Evolutionary conservation across 2,329 filamentous ascomycete genomes (phyloP).

Genomic region (Verticillium albo-atrum): DNA sequence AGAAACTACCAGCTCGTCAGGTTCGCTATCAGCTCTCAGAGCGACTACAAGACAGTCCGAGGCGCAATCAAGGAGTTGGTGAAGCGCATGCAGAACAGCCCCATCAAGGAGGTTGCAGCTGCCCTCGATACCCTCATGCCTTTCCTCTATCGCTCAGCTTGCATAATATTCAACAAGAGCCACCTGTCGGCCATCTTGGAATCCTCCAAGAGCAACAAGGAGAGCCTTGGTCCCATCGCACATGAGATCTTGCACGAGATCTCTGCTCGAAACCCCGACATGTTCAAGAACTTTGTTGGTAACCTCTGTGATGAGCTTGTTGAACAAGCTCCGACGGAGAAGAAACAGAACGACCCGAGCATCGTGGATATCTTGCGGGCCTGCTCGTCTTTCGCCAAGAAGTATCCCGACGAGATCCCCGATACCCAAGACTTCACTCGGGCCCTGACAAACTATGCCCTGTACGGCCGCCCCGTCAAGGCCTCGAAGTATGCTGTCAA

Average conservation of each 20-base stretch:
- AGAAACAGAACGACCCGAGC: slow-evolving; percentile 61
- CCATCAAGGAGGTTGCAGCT: slow-evolving; percentile 41
- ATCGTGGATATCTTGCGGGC: slow-evolving; percentile 92
- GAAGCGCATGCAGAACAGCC: slow-evolving; percentile 69
- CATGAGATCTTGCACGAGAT: slow-evolving; percentile 91
- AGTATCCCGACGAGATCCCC: slow-evolving; percentile 78
- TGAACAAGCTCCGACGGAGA: slow-evolving; percentile 69
- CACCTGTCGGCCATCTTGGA: slow-evolving; percentile 89
- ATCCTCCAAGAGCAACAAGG: slow-evolving; percentile 77
- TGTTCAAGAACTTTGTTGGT: slow-evolving; percentile 89
- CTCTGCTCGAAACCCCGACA: slow-evolving; percentile 79
- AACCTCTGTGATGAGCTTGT: slow-evolving; percentile 86
- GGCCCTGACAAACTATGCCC: slow-evolving; percentile 76
- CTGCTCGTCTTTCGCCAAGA: slow-evolving; percentile 85
- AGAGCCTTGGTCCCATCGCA: slow-evolving; percentile 70
- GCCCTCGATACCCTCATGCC: slow-evolving; percentile 77
- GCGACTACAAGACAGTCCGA: slow-evolving; percentile 86
- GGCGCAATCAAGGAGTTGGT: slow-evolving; percentile 87
- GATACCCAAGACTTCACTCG: slow-evolving; percentile 76
- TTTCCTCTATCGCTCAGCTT: slow-evolving; percentile 76
- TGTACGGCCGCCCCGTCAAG: slow-evolving; percentile 74
- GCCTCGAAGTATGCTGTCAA: slow-evolving; percentile 92
- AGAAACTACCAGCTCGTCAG: slow-evolving; percentile 85
- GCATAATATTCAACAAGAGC: slow-evolving; percentile 89
- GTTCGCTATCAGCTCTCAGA: slow-evolving; percentile 78